Conservation (phyloP, 495 filamentous ascomycete genomes). For the Cenococcum geophilum region DNA sequence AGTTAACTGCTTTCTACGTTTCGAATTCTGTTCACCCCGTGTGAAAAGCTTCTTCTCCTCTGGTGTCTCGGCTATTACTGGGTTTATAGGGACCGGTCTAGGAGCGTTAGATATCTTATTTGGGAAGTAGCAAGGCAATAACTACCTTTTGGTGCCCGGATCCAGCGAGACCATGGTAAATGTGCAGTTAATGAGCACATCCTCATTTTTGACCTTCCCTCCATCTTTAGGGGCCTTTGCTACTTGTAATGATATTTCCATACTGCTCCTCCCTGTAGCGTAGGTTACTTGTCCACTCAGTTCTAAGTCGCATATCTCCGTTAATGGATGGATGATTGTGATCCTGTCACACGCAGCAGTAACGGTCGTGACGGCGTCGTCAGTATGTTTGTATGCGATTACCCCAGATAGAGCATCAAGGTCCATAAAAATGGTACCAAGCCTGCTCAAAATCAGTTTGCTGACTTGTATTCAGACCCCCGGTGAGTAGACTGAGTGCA, state of each 20-base stretch:
- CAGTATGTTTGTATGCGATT: conserved; percentile 77
- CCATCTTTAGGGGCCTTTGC: conserved; percentile 56
- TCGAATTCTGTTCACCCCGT: conserved; percentile 65
- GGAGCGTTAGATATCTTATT: not conserved
- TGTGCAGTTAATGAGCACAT: conserved; percentile 69
- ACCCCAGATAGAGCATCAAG: conserved; percentile 76
- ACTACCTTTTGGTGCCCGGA: conserved; percentile 62
- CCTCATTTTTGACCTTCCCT: conserved; percentile 54
- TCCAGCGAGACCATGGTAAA: conserved; percentile 84
- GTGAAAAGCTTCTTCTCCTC: conserved; percentile 64
- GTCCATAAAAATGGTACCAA: conserved; percentile 74
- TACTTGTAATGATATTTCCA: conserved; percentile 74
- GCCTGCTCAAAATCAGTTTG: conserved; percentile 25
- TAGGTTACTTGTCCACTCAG: conserved; percentile 75
- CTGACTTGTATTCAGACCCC: not conserved
- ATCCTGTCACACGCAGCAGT: conserved; percentile 79
- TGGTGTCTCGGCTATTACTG: conserved; percentile 58
- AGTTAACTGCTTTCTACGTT: conserved; percentile 62
- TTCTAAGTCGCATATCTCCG: conserved; percentile 75
- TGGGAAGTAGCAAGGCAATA: not conserved
- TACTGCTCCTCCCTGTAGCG: conserved; percentile 70
- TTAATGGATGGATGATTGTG: conserved; percentile 64
- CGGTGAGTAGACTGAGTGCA: not conserved
- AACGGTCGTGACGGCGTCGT: conserved; percentile 67
- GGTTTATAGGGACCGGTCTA: conserved; percentile 52